Base-by-base conservation (phyloP, 148 eudicot species). In the Silene latifolia region DNA sequence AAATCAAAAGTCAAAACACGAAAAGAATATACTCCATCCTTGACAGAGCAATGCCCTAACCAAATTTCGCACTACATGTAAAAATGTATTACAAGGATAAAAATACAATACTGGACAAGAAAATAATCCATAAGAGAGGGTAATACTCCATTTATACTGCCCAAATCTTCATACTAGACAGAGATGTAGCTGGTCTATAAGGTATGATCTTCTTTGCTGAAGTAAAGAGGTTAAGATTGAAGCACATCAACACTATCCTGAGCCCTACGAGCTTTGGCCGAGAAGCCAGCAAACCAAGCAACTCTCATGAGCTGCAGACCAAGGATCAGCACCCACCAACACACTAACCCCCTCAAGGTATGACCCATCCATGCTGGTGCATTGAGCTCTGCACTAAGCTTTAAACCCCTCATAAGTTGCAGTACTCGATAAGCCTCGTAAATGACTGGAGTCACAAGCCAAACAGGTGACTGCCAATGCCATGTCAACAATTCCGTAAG, bases 221-320 rank as follows among this genome's bases (percentile, higher is more conserved):
- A 44, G 7, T 23, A 23, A 57, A 48, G 19, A 35, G 29, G 53
- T 29, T 57, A 75, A 29, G 63, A 25, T 17, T 20, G 6, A 54
- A 67, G 15, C 51, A 67, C 82, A 79, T 81, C 54, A 47, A 51
- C 78, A 63, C 71, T 51, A 13, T 67, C 72, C 70, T 80, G 78
- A 20, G 76, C 59, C 64, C 81, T 81, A 64, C 67, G 83, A 75
- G 70, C 73, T 62, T 79, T 84, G 24, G 97, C 89, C 39, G 88
- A 83, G 72, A 90, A 92, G 17, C 98, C 98, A 13, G 97, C 96
- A 79, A 85, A 92, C 98, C 98, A 95, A 80, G 96, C 97, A 54
- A 95, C 97, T 82, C 98, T 88, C 98, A 95, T 95, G 83, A 95
- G 90, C 89, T 95, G 98, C 84, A 95, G 73, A 9, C 97, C 92